These are phyloP conservation scores for Coemansia sp. DNA, from an alignment of 192 early-diverging fungal genomes.

Conservation along the genomic window DNA sequence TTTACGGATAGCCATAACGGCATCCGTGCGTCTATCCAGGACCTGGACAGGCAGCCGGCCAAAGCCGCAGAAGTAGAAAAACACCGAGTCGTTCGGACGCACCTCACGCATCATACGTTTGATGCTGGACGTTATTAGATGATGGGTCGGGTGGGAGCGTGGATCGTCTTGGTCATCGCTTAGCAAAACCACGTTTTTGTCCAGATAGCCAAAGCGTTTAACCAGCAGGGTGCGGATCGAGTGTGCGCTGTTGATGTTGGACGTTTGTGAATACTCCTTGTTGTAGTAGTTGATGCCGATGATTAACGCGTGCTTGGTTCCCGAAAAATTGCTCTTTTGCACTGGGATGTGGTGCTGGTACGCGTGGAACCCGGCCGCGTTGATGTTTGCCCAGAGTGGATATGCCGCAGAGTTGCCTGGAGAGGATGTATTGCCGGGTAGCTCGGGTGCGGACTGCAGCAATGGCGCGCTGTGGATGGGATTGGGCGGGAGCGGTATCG, in stretches of 20 bases:
- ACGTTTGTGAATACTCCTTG: slow-evolving; percentile 53
- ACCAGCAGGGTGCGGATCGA: slow-evolving; percentile 64
- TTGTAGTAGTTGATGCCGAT: slow-evolving; percentile 63
- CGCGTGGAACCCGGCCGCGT: slow-evolving; percentile 26
- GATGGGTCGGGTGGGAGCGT: slow-evolving; percentile 50
- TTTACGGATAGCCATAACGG: slow-evolving; percentile 49
- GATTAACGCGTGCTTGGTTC: slow-evolving; percentile 55
- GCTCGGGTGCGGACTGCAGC: slow-evolving; percentile 2
- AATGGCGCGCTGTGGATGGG: slow-evolving; percentile 3
- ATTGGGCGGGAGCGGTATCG: background rate
- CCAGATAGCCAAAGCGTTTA: slow-evolving; percentile 58
- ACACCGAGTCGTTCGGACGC: slow-evolving; percentile 69
- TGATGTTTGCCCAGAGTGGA: slow-evolving; percentile 33
- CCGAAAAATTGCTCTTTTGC: slow-evolving; percentile 29
- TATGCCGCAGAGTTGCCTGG: slow-evolving; percentile 8
- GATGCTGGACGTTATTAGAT: slow-evolving; percentile 63
- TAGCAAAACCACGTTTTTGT: slow-evolving; percentile 61
- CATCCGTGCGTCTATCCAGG: slow-evolving; percentile 24
- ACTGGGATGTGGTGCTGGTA: slow-evolving; percentile 43
- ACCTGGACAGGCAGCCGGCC: slow-evolving; percentile 55
- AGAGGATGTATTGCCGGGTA: background rate
- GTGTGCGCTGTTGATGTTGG: slow-evolving; percentile 56
- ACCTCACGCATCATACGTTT: slow-evolving; percentile 68
- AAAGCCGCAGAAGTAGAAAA: slow-evolving; percentile 80
- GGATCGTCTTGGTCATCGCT: slow-evolving; percentile 67